Conservation (phyloP, 345 rosid species). For the Raphanus raphanistrum region DNA sequence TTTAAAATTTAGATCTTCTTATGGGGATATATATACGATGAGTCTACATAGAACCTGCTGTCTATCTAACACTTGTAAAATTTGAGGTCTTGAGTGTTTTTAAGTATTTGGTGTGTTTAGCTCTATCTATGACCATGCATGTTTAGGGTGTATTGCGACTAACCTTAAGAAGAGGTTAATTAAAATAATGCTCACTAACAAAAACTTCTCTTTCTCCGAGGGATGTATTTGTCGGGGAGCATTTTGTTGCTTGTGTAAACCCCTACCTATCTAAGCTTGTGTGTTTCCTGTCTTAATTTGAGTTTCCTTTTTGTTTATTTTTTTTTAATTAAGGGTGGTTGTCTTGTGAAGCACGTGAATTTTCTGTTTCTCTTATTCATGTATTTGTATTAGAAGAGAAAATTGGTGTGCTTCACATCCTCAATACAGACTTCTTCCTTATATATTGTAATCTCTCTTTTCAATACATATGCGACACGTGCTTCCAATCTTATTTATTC, state of each 20-base stretch:
- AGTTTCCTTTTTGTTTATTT: neutral
- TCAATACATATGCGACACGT: constrained; percentile 3
- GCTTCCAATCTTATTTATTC: neutral
- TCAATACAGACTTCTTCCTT: constrained; percentile 17
- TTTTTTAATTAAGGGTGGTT: neutral
- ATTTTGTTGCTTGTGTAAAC: constrained; percentile 29
- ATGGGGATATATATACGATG: neutral
- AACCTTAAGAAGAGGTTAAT: constrained; percentile 4
- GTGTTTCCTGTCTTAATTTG: neutral
- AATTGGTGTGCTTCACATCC: constrained; percentile 42
- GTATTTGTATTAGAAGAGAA: constrained; percentile 35
- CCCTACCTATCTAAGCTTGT: constrained; percentile 25
- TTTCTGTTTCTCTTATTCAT: constrained; percentile 36
- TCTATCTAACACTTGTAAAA: neutral
- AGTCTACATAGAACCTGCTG: constrained; percentile 10
- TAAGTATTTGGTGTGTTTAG: constrained; percentile 31
- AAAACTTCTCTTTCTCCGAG: constrained; percentile 36
- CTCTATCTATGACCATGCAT: neutral
- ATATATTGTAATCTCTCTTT: constrained; percentile 1
- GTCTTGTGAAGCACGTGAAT: constrained; percentile 43
- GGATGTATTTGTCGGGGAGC: constrained; percentile 41
- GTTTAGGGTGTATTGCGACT: constrained; percentile 2
- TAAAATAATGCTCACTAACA: constrained; percentile 37
- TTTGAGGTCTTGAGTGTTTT: neutral
- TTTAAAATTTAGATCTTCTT: constrained; percentile 32